These are phyloP conservation scores for Themeda triandra DNA, from an alignment of 176 grass and related monocot species.

Conservation along the genomic window DNA sequence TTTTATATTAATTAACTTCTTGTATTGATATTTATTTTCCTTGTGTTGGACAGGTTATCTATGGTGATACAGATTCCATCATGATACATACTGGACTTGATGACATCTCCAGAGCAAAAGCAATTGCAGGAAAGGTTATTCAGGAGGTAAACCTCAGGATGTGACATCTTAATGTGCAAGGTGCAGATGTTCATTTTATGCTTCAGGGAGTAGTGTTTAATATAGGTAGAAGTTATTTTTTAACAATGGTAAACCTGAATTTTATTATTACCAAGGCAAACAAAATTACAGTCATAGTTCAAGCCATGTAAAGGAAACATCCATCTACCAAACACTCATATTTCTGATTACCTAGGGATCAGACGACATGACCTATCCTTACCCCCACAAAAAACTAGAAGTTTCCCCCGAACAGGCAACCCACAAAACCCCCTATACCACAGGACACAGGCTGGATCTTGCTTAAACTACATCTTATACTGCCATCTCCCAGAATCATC, in stretches of 20 bases:
- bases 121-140: conserved; percentile 93
- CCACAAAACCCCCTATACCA: not conserved
- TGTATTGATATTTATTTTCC: conserved; percentile 24
- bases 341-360: not conserved
- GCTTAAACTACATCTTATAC: not conserved
- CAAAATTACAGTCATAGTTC: not conserved
- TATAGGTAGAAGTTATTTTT: not conserved
- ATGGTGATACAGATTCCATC: conserved; percentile 97
- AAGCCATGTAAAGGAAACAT: not conserved
- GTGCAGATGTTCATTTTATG: conserved; percentile 4
- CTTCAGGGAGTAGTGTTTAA: not conserved
- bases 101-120: conserved; percentile 83
- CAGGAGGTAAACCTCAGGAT: conserved; percentile 58
- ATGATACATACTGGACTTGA: conserved; percentile 97
- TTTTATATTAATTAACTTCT: conserved; percentile 11
- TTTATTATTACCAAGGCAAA: not conserved
- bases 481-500: not conserved
- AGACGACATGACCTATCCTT: not conserved
- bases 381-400: not conserved
- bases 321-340: not conserved
- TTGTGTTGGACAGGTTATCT: conserved; percentile 71
- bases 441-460: not conserved
- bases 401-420: not conserved
- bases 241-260: not conserved
- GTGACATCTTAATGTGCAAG: conserved; percentile 5